A percentile compares a stretch with the other conserved stretches of the same genome.
Evolutionary conservation across 208 protist species (phyloP).

Genomic region (Perkinsela sp.): DNA sequence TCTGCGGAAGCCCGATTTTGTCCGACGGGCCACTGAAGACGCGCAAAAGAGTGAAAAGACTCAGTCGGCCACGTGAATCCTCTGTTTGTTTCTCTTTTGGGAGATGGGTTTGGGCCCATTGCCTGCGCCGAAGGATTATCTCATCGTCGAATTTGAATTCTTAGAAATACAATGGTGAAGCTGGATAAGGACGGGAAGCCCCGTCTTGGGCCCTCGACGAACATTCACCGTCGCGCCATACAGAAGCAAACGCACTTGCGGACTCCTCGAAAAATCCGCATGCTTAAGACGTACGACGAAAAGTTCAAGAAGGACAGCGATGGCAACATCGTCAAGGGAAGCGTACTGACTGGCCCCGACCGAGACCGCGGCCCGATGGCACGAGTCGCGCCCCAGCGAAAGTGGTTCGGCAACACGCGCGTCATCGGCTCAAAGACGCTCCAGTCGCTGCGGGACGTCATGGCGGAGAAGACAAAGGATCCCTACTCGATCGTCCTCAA

Average conservation of each 20-base stretch:
- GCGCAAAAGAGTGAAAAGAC: too few relatives aligned
- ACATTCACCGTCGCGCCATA: slow-evolving; percentile 32
- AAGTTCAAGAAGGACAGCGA: slow-evolving; percentile 64
- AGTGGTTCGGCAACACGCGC: slow-evolving; percentile 90
- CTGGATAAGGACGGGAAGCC: slow-evolving; percentile 59
- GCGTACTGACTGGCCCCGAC: slow-evolving; percentile 48
- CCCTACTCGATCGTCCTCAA: slow-evolving; percentile 90
- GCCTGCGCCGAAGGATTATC: too few relatives aligned
- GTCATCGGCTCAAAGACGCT: slow-evolving; percentile 83
- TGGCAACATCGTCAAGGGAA: slow-evolving; percentile 62
- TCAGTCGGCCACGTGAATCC: too few relatives aligned
- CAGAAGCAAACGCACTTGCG: slow-evolving; percentile 43
- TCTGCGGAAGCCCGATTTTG: slow-evolving; percentile 3
- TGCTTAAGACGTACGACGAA: slow-evolving; percentile 55
- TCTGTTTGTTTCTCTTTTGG: too few relatives aligned
- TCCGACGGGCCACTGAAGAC: too few relatives aligned
- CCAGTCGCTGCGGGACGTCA: slow-evolving; percentile 78
- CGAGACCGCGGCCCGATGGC: slow-evolving; percentile 54
- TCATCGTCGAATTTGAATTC: too few relatives aligned
- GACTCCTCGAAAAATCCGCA: slow-evolving; percentile 43
- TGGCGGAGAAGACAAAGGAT: slow-evolving; percentile 73
- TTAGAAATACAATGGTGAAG: slow-evolving; percentile 59
- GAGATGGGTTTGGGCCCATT: too few relatives aligned
- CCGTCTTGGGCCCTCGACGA: slow-evolving; percentile 45
- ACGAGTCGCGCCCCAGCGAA: slow-evolving; percentile 70